Evolutionary conservation across 208 protist species (phyloP), one percentile per base, ranked within the genome.

Genomic region (Herpetomonas samuelpessoai): DNA sequence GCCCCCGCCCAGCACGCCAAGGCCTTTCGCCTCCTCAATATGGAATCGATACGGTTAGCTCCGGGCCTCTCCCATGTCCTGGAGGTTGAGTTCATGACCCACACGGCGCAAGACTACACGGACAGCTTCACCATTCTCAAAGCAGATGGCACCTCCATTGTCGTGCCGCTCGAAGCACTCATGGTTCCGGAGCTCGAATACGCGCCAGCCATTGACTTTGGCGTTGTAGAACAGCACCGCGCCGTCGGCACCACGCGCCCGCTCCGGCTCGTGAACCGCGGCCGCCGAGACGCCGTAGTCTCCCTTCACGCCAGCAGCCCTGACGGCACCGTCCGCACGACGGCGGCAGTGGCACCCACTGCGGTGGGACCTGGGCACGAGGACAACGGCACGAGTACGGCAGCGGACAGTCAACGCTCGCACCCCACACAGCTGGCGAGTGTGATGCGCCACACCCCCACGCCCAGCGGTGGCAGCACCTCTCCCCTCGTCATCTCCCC

Each of bases 71-170:
- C 72, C 29, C 84, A 92, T 41, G 59, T 71, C 21, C 61, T 96
- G 27, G 90, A 96, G 61, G 74, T 88, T 0, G 87, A 96, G 63
- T 96, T 96, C 67, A 71, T 74, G 28, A 92, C 87, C 12, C 88
- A 93, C 56, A 30, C 61, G 16, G 22, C 58, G 10, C 57, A 83
- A 39, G 90, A 96, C 66, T 90, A 84, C 55, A 57, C 81, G 30
- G 90, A 96, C 65, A 62, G 50, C 48, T 82, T 93, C 65, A 62
- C 62, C 30, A 68, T 96, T n/a, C 73, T 89, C 26, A 92, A 77
- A 52, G 75, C 77, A 54, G 71, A 84, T 27, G 81, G 79, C 3
- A 79, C 75, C 2, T 69, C 75, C 27, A 39, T 90, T 44, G 76
- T 74, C n/a, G 72, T 92, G n/a, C 80, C 85, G 41, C 76, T 90